These are phyloP conservation scores for Colletotrichum theobromicola DNA, from an alignment of 2,329 filamentous ascomycete genomes.

Conservation along the genomic window DNA sequence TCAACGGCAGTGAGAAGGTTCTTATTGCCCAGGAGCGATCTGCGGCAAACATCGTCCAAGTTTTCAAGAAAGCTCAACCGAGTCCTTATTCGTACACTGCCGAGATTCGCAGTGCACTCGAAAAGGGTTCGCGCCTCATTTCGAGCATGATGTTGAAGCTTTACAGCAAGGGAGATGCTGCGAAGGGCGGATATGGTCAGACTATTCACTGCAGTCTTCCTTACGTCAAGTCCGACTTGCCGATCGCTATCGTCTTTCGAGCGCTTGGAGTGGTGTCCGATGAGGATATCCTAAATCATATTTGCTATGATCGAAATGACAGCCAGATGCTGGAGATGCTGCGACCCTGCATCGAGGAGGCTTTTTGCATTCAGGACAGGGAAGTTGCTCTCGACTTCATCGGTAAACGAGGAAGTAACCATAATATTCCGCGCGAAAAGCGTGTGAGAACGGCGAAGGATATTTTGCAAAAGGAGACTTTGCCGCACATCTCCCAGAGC, in stretches of 20 bases:
- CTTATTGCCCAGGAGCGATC: constrained; percentile 97
- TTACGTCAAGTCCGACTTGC: constrained; percentile 92
- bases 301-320: constrained; percentile 94
- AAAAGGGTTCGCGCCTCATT: constrained; percentile 94
- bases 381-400: constrained; percentile 96
- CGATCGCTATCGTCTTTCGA: constrained; percentile 94
- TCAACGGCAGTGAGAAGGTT: constrained; percentile 99
- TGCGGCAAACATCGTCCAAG: constrained; percentile 97
- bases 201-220: constrained; percentile 91
- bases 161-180: constrained; percentile 80
- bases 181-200: constrained; percentile 82
- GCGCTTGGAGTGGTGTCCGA: constrained; percentile 96
- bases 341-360: constrained; percentile 96
- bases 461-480: constrained; percentile 94
- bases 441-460: constrained; percentile 93
- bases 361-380: constrained; percentile 93
- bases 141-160: constrained; percentile 92
- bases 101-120: constrained; percentile 94
- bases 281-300: constrained; percentile 96
- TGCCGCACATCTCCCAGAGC: constrained; percentile 94
- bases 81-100: constrained; percentile 92
- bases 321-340: constrained; percentile 98
- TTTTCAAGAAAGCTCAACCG: constrained; percentile 97
- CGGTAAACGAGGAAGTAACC: constrained; percentile 81
- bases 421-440: constrained; percentile 71